Evolutionary conservation across 2,329 filamentous ascomycete species (phyloP), one percentile per base, ranked within the genome.

Genomic region (Microdochium nivale): DNA sequence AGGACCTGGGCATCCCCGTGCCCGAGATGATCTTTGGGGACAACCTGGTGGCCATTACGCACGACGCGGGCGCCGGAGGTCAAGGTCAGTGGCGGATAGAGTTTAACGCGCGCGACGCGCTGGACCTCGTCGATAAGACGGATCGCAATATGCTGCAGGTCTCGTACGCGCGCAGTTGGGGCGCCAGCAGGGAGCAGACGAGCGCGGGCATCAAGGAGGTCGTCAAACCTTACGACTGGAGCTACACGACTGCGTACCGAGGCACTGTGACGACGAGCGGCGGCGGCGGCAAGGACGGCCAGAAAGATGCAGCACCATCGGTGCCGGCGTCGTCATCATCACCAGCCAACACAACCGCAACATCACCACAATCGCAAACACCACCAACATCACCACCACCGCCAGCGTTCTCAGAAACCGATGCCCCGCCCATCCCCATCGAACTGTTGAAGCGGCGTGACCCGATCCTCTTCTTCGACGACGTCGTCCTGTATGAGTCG

Each of bases 11-110:
- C 27, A 96, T 99, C 64, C 84, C 92, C 19, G 83, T 92, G 40
- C 94, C 94, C 9, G 94, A 99, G 73, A 99, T 99, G 94, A 99
- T 99, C 58, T 99, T 99, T 65, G 94, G 94, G 55, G 91, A 99
- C 74, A 99, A 99, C 68, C 74, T 87, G 53, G 84, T 95, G 40
- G 73, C 81, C 7, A 78, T 99, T 54, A 76, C 83, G 50, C 90
- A 97, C 71, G 55, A 72, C n/a, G 77, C 79, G 21, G 83, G 79
- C n/a, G 81, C 83, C n/a, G 27, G 27, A 30, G 27, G 27, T 5
- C 27, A 30, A 11, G n/a, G n/a, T n/a, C 27, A 30, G 46, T 99
- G 90, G 90, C 74, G 75, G 46, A 75, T 97, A 56, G 72, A 78
- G 50, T 99, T 97, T 75, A 86, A 86, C 65, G 87, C 94, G 23